These are phyloP conservation scores for Mucor plumbeus DNA, from an alignment of 371 early-diverging fungal genomes.

Conservation along the genomic window DNA sequence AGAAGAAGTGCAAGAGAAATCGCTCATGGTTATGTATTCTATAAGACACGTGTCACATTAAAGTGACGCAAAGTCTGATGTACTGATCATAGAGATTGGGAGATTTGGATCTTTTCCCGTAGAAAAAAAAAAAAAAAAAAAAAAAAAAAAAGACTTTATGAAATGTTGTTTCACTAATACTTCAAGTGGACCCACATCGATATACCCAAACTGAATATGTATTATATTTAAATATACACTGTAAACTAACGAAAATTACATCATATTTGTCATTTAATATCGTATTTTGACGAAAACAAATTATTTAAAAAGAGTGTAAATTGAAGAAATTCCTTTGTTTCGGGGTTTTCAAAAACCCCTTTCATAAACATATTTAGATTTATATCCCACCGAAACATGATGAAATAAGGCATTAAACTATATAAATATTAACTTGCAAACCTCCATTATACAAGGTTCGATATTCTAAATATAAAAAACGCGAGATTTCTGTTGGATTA, in stretches of 20 bases:
- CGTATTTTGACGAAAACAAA: not conserved
- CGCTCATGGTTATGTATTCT: constrained; percentile 10
- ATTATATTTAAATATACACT: not conserved
- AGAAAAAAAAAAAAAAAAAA: not conserved
- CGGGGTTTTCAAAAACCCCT: constrained; percentile 4
- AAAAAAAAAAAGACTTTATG: not conserved
- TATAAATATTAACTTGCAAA: not conserved
- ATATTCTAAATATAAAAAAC: not conserved
- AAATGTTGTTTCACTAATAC: not conserved
- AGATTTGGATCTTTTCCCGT: not conserved
- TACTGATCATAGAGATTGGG: not conserved
- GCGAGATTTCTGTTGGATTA: not conserved
- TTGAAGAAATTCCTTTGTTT: not conserved
- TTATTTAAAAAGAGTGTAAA: not conserved
- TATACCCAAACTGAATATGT: too few relatives aligned
- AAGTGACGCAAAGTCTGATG: constrained; percentile 17
- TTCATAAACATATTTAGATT: not conserved
- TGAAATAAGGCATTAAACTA: not conserved
- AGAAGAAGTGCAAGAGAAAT: constrained; percentile 1
- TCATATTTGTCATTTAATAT: not conserved
- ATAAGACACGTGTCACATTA: constrained; percentile 22
- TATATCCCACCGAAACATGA: constrained; percentile 4
- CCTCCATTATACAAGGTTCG: not conserved
- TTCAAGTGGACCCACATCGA: not conserved
- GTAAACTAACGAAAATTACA: not conserved